Evolutionary conservation across 2,329 filamentous ascomycete genomes (phyloP), one percentile per base, ranked within the genome.

Genomic region (Colletotrichum gloeosporioides): DNA sequence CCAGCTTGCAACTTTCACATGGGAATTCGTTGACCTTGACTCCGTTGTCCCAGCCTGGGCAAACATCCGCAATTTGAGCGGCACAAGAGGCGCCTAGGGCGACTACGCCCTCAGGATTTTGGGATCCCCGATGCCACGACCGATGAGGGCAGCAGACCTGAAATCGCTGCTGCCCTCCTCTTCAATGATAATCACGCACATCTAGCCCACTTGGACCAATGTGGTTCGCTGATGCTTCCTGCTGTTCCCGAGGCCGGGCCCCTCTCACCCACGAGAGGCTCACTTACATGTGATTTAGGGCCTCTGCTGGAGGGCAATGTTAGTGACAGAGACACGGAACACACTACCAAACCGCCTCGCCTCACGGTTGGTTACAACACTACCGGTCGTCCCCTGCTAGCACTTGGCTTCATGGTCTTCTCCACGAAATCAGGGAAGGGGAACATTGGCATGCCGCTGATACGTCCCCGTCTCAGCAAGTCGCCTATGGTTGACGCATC

Each of bases 241-340:
- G 32, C 53, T 15, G 25, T 25, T 32, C 18, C 63, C 69, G 73
- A 75, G 31, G 55, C 55, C 25, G 16, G 8, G 31, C 29, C 27
- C 34, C 34, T 59, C 18, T 39, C 22, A 16, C 32, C 32, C 32
- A 27, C 63, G 16, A 64, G 27, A 32, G 39, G 31, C 39, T 61
- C 36, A 39, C 65, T 73, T 53, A 69, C 74, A 76, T 76, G 74
- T 76, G 74, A 74, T 74, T 57, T 29, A 32, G 62, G 18, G 63
- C 34, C 63, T 25, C 6, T 31, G 8, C 27, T 18, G 18, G 25
- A 22, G 44, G 59, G 31, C 44, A 10, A 16, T 12, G n/a, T 13
- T n/a, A 32, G 32, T 22, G 18, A 71, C n/a, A 53, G 63, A 34
- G 39, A 67, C 29, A 67, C 64, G 39, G 39, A 44, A 57, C 44